These are phyloP conservation scores for Scedosporium minutisporum DNA, from an alignment of 2,329 filamentous ascomycete genomes.

Conservation along the genomic window DNA sequence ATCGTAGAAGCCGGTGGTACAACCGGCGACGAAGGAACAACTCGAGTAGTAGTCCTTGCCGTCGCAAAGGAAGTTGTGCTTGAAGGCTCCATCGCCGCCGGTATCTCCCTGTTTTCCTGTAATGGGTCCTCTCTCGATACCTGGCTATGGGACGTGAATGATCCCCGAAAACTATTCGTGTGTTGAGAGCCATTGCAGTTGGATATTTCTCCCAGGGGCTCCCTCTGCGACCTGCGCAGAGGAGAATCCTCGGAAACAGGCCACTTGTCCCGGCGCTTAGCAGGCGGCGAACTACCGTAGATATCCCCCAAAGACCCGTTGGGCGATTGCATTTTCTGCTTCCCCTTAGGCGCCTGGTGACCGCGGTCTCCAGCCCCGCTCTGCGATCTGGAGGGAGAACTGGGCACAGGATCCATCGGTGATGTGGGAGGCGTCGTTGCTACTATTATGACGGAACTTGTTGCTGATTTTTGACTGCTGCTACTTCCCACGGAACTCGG, in stretches of 20 bases:
- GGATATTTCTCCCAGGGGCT: background rate
- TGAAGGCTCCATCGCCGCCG: too few species aligned
- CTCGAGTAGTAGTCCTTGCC: background rate
- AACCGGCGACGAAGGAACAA: background rate
- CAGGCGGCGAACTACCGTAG: background rate
- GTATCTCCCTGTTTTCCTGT: background rate
- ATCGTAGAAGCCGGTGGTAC: background rate
- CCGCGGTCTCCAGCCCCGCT: background rate
- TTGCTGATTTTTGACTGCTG: background rate
- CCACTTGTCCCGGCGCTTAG: background rate
- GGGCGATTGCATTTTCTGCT: background rate
- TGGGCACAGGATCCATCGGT: background rate
- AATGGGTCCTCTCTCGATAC: background rate
- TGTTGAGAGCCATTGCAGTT: background rate
- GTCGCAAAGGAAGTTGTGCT: background rate
- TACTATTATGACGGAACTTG: too few species aligned
- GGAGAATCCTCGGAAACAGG: background rate
- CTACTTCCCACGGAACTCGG: background rate
- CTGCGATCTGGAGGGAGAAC: background rate
- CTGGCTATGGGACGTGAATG: background rate
- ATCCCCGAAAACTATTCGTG: background rate
- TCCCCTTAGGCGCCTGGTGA: background rate
- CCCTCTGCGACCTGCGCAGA: background rate
- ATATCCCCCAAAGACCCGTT: background rate
- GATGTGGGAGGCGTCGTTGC: conserved; percentile 1